Percentiles rank a stretch among this genome's conserved stretches.
Evolutionary conservation across 1,284 basidiomycete species (phyloP).

Genomic region (Termitomyces sp.): DNA sequence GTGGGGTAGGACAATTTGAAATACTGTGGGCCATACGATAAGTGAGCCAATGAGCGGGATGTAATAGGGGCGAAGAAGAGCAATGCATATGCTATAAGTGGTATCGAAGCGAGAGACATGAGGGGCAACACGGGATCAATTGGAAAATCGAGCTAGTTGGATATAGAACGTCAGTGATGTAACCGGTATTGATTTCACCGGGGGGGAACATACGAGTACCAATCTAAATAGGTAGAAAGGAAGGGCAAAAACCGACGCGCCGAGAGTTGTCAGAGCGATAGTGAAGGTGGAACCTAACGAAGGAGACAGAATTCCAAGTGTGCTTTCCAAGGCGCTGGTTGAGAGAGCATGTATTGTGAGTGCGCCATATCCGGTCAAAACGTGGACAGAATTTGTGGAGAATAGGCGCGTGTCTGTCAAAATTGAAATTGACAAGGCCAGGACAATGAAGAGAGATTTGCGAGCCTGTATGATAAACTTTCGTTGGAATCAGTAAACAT

Average conservation of each 20-base stretch:
- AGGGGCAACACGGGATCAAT: constrained; percentile 42
- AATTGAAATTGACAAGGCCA: constrained; percentile 44
- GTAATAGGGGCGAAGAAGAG: constrained; percentile 56
- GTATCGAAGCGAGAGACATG: constrained; percentile 49
- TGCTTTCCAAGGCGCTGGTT: constrained; percentile 58
- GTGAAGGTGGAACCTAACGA: constrained; percentile 49
- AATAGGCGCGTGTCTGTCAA: constrained; percentile 52
- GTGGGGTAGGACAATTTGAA: constrained; percentile 51
- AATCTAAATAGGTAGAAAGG: constrained; percentile 59
- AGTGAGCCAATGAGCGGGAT: constrained; percentile 38
- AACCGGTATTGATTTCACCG: constrained; percentile 17
- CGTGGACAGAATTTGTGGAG: constrained; percentile 36
- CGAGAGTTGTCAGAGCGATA: constrained; percentile 50
- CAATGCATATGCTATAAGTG: constrained; percentile 52
- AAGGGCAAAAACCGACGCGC: constrained; percentile 56
- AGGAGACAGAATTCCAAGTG: constrained; percentile 49
- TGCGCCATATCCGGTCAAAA: constrained; percentile 61
- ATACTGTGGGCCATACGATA: constrained; percentile 45
- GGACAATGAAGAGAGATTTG: constrained; percentile 39
- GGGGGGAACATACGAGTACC: constrained; percentile 46
- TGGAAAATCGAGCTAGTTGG: constrained; percentile 30
- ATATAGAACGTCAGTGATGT: constrained; percentile 2
- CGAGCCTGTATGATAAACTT: constrained; percentile 31
- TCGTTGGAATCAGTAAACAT: background rate
- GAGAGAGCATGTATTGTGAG: constrained; percentile 52